These are phyloP conservation scores for Dalbergia cochinchinensis DNA, from an alignment of 306 rosid genomes.

Conservation along the genomic window DNA sequence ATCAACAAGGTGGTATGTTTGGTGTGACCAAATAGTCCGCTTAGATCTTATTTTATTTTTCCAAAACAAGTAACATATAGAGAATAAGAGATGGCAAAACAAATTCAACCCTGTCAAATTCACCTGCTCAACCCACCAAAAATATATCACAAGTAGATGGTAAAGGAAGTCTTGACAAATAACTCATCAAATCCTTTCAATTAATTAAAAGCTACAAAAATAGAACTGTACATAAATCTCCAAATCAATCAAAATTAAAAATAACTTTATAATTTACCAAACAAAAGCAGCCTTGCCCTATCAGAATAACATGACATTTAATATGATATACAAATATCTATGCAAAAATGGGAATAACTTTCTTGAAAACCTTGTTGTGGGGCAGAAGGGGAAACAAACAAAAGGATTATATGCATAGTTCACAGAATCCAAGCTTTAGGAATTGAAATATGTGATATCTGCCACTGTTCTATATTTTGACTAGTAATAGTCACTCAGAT, in stretches of 20 bases:
- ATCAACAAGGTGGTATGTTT: too few species aligned
- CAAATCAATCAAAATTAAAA: constrained; percentile 20
- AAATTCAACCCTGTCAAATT: too few species aligned
- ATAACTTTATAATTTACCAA: constrained; percentile 9
- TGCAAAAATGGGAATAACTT: constrained; percentile 24
- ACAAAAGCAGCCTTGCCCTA: neutral
- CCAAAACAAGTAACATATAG: too few species aligned
- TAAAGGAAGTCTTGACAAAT: neutral
- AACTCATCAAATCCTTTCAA: neutral
- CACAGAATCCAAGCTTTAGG: constrained; percentile 19
- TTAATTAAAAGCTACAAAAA: constrained; percentile 13
- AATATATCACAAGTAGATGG: neutral
- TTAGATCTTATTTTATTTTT: too few species aligned
- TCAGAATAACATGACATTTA: constrained; percentile 4
- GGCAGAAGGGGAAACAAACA: neutral
- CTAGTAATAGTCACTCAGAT: constrained; percentile 34
- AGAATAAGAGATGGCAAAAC: too few species aligned
- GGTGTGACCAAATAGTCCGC: too few species aligned
- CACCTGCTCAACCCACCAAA: too few species aligned
- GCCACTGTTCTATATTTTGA: constrained; percentile 16
- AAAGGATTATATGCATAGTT: constrained; percentile 2
- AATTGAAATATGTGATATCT: constrained; percentile 15
- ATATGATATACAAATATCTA: constrained; percentile 37
- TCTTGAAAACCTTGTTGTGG: neutral
- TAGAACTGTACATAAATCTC: neutral